A percentile compares a stretch with the other conserved stretches of the same genome.
Evolutionary conservation across 2,329 filamentous ascomycete genomes (phyloP).

Genomic region (Boeremia lycopersici): DNA sequence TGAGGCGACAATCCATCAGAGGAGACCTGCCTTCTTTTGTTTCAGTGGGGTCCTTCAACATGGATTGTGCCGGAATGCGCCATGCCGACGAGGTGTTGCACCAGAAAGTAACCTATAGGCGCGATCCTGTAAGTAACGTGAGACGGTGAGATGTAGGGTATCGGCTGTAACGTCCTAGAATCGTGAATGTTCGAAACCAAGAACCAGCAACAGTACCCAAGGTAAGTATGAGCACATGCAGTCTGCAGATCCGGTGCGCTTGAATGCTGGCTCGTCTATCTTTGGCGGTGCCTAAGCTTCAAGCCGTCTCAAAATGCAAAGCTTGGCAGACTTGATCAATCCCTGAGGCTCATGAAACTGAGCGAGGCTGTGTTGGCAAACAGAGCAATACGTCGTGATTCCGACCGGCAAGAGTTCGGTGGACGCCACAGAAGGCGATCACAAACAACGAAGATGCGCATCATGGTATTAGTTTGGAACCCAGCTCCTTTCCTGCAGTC

Average conservation of each 20-base stretch:
- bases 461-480: too few relatives aligned
- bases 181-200: constrained; percentile 5
- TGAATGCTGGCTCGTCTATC: constrained; percentile 9
- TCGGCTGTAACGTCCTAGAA: not conserved
- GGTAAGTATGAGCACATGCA: not conserved
- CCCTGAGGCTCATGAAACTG: constrained; percentile 29
- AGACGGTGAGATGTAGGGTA: constrained; percentile 20
- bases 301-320: constrained; percentile 22
- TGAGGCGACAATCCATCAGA: constrained; percentile 30
- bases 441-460: too few relatives aligned
- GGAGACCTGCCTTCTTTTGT: constrained; percentile 24
- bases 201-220: constrained; percentile 1
- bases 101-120: constrained; percentile 12
- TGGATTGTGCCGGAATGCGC: constrained; percentile 8
- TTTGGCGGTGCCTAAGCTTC: constrained; percentile 27
- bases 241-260: constrained; percentile 2
- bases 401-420: not conserved
- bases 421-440: not conserved
- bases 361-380: constrained; percentile 21
- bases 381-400: not conserved
- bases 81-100: constrained; percentile 8
- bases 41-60: constrained; percentile 22
- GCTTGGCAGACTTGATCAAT: constrained; percentile 33
- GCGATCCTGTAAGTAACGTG: constrained; percentile 7
- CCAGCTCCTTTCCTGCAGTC: too few relatives aligned